Conservation (phyloP, 1,139 yeast species). For the Kodamaea ohmeri region DNA sequence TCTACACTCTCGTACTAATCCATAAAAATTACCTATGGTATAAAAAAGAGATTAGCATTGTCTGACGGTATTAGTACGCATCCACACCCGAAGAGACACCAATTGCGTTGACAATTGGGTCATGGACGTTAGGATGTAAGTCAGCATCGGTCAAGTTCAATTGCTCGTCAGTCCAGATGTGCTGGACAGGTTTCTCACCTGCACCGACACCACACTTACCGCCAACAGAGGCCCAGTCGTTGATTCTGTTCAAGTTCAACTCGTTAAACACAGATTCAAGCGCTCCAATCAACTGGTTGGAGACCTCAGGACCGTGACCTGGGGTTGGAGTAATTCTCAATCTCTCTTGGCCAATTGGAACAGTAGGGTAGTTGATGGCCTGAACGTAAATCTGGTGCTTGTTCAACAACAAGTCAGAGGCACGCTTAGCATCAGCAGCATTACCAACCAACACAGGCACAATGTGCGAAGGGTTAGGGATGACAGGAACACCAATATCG, state of each 20-base stretch:
- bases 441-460: conserved; percentile 94
- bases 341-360: conserved; percentile 92
- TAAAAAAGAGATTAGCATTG: neutral
- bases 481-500: conserved; percentile 82
- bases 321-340: conserved; percentile 98
- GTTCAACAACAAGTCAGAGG: conserved; percentile 82
- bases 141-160: conserved; percentile 58
- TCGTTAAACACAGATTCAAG: conserved; percentile 78
- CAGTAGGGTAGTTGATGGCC: conserved; percentile 98
- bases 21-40: neutral
- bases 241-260: conserved; percentile 68
- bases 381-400: conserved; percentile 91
- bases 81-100: conserved; percentile 69
- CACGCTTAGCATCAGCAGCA: conserved; percentile 86
- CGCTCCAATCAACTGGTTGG: conserved; percentile 74
- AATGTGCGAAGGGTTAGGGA: conserved; percentile 96
- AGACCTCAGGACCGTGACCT: conserved; percentile 77
- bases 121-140: conserved; percentile 61
- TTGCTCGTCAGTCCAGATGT: conserved; percentile 85
- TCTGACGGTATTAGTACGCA: conserved; percentile 10
- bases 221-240: conserved; percentile 76
- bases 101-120: conserved; percentile 57
- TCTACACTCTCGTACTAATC: neutral
- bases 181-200: conserved; percentile 40
- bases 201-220: conserved; percentile 90